Evolutionary conservation across 2,329 filamentous ascomycete species (phyloP), one percentile per base, ranked within the genome.

Genomic region (Fusarium sp.): DNA sequence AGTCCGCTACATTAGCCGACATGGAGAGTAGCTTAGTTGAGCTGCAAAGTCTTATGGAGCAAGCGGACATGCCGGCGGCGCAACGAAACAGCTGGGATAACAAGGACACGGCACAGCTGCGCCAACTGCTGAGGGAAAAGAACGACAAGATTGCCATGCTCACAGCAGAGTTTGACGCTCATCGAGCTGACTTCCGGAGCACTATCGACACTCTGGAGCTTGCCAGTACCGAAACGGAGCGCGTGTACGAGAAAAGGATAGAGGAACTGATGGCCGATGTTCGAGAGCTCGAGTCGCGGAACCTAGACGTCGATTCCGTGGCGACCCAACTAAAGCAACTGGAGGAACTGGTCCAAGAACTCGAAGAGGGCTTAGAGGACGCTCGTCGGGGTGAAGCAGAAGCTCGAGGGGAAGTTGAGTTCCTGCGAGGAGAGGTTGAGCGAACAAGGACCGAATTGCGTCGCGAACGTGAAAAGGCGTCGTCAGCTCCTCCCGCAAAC

Each of bases 171-270:
- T 99, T 99, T 77, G 96, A 99, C 79, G 90, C 92, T 14, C 95
- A 99, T 80, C 89, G 96, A 65, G 95, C 96, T 22, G 96, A 99
- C 81, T 99, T 99, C 83, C 88, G 96, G 74, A 97, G 94, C 81
- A 99, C 96, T 22, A 96, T 99, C 69, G 96, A 99, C 82, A 97
- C 95, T 1, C 86, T 99, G 55, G 96, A 99, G 81, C 89, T 98
- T 84, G 97, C 96, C 5, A 97, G 94, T 79, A 93, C 94, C 1
- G 96, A 99, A 83, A 99, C 96, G 0, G 93, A 98, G 82, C 89
- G 95, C 31, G 95, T 99, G 18, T 99, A 99, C 79, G 96, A 99
- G 80, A 93, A 94, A 81, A 93, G 94, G 82, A 93, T 98, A 68
- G 92, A 95, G 76, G 93, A 94, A 77, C 83, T 99, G 44, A 89